Base-by-base conservation (phyloP, 768 basidiomycete genomes). In the Rhodosporidiobolus sp. region DNA sequence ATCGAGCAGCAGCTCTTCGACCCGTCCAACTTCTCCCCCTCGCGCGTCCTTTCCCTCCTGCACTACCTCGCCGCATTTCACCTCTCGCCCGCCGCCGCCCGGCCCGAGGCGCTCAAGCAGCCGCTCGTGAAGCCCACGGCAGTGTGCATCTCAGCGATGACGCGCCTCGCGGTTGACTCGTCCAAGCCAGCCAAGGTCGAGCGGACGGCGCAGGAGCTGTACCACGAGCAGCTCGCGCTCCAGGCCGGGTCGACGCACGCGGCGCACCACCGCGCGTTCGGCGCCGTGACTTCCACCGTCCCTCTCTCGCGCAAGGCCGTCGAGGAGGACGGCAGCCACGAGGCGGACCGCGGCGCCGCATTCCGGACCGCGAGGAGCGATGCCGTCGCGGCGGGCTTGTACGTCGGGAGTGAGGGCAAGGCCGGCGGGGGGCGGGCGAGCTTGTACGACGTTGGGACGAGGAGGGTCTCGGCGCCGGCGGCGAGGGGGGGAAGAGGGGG, bases 1-100 rank as follows among this genome's bases (percentile, higher is more conserved):
- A 24, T 67, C 62, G 71, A 72, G 32, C 58, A 59, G 7, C 65
- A 72, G 34, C 57, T 72, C 24, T 72, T 72, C 57, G 71, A 63
- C 19, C 48, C 62, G 2, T 20, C 38, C 7, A 59, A 66, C 57
- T 54, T 46, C 26, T 57, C 71, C 4, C 55, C 62, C 0, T 52
- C 71, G 3, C 71, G 65, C 22, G 19, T 30, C n/a, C 56, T 72
- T 38, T 46, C 71, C 17, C 1, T 32, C 43, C 46, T 72, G 8
- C 65, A 68, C 34, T n/a, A 55, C 62, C 71, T 72, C 50, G 65
- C 62, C 11, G 4, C 5, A 1, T 4, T 59, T 19, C 46, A 50
- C 3, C 28, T 55, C 45, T 5, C 38, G 22, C 26, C 38, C 30
- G 12, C 49, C 19, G 14, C 46, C 16, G 7, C 20, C 19, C 53